A percentile compares a stretch with the other conserved stretches of the same genome.
phyloP scores from a whole-genome alignment of 805 yeast species.

The Yamadazyma kitorensis region DNA sequence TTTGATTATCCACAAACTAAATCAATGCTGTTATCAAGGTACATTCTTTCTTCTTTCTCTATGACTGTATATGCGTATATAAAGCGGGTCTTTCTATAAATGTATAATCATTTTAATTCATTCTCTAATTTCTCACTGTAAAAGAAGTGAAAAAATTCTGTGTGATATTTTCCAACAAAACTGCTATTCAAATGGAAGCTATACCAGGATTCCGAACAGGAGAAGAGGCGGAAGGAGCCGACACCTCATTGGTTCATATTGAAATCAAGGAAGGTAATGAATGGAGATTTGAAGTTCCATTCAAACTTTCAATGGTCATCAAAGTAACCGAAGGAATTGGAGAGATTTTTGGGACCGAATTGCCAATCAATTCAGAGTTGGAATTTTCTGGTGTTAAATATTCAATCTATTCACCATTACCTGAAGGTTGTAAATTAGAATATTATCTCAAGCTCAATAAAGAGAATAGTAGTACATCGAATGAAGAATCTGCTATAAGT shows the following conservation, averaged over 20 bases:
- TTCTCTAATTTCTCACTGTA: neutral
- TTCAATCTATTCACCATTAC: conserved; percentile 40
- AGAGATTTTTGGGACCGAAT: conserved; percentile 91
- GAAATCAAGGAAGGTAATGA: conserved; percentile 47
- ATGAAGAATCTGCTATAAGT: conserved; percentile 39
- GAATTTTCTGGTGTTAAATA: conserved; percentile 37
- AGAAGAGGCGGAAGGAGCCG: conserved; percentile 6
- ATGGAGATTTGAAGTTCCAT: conserved; percentile 74
- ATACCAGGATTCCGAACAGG: conserved; percentile 14
- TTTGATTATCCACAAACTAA: neutral
- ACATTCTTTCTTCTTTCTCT: neutral
- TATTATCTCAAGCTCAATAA: conserved; percentile 25
- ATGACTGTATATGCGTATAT: too few species aligned
- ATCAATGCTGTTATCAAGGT: conserved; percentile 3
- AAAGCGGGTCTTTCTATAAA: too few species aligned
- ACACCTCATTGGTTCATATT: conserved; percentile 16
- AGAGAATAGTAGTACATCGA: conserved; percentile 18
- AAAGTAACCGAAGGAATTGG: conserved; percentile 66
- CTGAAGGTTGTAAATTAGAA: conserved; percentile 63
- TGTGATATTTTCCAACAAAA: too few species aligned
- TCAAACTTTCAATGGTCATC: conserved; percentile 47
- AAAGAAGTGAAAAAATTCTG: too few species aligned
- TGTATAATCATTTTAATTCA: too few species aligned
- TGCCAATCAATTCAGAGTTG: conserved; percentile 62
- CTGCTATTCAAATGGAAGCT: conserved; percentile 11